phyloP scores from a whole-genome alignment of 164 flowering plant genomes.

The Cinnamomum micranthum region DNA sequence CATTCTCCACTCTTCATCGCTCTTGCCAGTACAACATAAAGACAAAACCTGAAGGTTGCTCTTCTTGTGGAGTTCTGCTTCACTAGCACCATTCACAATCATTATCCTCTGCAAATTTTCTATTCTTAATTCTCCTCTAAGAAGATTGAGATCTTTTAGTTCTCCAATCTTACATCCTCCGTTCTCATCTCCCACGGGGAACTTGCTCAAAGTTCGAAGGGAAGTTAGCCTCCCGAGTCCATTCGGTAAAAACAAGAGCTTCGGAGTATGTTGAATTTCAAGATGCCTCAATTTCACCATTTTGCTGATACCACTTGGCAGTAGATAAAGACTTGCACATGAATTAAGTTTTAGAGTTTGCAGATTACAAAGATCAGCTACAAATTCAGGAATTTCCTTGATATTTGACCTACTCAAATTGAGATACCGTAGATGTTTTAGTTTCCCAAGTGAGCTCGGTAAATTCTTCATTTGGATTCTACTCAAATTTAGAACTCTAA shows the following conservation, averaged over 20 bases:
- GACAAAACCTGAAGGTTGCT: neutral
- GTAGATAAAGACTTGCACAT: neutral
- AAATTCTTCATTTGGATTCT: neutral
- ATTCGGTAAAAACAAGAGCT: neutral
- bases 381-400: neutral
- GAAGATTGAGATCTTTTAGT: neutral
- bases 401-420: neutral
- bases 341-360: neutral
- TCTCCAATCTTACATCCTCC: constrained; percentile 3
- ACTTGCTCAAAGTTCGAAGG: neutral
- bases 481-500: neutral
- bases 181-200: neutral
- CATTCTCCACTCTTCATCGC: neutral
- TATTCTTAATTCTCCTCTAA: neutral
- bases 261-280: neutral
- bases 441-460: neutral
- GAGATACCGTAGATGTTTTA: constrained; percentile 7
- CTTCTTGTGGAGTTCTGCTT: constrained; percentile 4
- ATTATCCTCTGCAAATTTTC: too few relatives aligned
- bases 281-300: constrained; percentile 4
- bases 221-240: neutral
- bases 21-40: neutral
- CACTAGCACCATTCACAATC: neutral
- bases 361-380: neutral
- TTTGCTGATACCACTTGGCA: constrained; percentile 1